A percentile compares a stretch with the other conserved stretches of the same genome.
phyloP scores from a whole-genome alignment of 371 early-diverging fungal species.

The Apophysomyces ossiformis region DNA sequence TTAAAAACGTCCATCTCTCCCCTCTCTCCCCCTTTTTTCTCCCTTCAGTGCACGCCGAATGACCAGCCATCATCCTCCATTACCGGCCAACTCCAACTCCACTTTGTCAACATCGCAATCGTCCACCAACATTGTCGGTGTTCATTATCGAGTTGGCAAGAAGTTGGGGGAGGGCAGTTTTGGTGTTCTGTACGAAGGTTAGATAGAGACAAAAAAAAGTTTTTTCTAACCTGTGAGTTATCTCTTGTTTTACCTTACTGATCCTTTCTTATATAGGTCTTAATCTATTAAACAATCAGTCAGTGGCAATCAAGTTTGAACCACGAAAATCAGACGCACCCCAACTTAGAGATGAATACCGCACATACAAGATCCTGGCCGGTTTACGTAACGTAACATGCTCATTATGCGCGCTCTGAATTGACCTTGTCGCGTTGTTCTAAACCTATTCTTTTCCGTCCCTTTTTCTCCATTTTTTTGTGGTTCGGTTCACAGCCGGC shows the following conservation, averaged over 20 bases:
- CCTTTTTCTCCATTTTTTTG: slow-evolving; percentile 3
- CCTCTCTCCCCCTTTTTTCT: background rate
- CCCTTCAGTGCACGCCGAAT: slow-evolving; percentile 9
- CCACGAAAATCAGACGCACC: slow-evolving; percentile 93
- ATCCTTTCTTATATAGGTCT: slow-evolving; percentile 45
- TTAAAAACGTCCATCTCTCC: slow-evolving; percentile 7
- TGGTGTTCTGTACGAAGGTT: slow-evolving; percentile 96
- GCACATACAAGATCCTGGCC: slow-evolving; percentile 86
- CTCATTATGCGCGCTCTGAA: slow-evolving; percentile 45
- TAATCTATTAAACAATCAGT: slow-evolving; percentile 79
- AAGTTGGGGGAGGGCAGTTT: slow-evolving; percentile 95
- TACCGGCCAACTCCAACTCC: slow-evolving; percentile 11
- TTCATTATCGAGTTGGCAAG: slow-evolving; percentile 89
- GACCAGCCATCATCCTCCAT: slow-evolving; percentile 12
- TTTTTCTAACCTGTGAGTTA: background rate
- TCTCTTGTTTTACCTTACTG: slow-evolving; percentile 8
- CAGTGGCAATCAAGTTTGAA: slow-evolving; percentile 94
- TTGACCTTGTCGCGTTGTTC: slow-evolving; percentile 17
- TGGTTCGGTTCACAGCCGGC: slow-evolving; percentile 63
- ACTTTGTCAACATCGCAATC: slow-evolving; percentile 10
- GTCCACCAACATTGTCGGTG: slow-evolving; percentile 72
- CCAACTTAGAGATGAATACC: slow-evolving; percentile 91
- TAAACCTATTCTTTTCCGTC: background rate
- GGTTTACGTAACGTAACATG: slow-evolving; percentile 66
- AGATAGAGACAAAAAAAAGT: slow-evolving; percentile 13